Base-by-base conservation (phyloP, 139 green algal species). In the Eudorina sp. region DNA sequence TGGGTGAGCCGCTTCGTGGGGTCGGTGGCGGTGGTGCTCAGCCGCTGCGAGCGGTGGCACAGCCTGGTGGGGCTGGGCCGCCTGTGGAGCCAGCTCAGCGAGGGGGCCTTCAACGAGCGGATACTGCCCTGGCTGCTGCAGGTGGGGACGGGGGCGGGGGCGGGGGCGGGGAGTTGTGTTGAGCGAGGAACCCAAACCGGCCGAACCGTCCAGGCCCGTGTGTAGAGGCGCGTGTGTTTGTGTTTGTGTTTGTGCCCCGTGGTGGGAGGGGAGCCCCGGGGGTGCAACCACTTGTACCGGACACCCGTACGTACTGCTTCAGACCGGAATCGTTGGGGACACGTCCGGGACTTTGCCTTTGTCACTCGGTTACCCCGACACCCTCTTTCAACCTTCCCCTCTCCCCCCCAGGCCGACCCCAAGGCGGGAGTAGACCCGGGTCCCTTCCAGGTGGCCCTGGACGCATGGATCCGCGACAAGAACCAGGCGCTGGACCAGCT, bases 41-140 rank as follows among this genome's bases (percentile, higher is more conserved):
- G 41, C 16, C 68, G 81, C 19, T 90, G 89, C 66, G 72, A 92
- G 58, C 75, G 90, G 16, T 93, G 89, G 90, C 89, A 95, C 34
- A 51, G 76, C 25, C 36, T 91, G 34, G 21, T 93, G 83, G 60
- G 58, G 2, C 13, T 93, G 53, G 92, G 90, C 81, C 34, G 87
- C 38, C 40, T 7, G 16, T 94, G 91, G 89, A 21, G 80, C 29
- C 66, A 23, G 7, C 38, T 93, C 41, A 92, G 70, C 38, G 91
- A 94, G 60, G 91, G 89, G 25, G 77, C 64, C 3, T 94, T 92
- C 86, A 91, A 93, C 46, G 92, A 95, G 91, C 76, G 43, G 29
- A 68, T 94, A 53, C 76, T 95, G 89, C 92, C 92, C 5, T 45
- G 88, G 53, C 81, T 92, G 74, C 68, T 90, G 43, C 74, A 88